Conservation (phyloP, 1,284 basidiomycete species). For the Ganoderma multipileum region DNA sequence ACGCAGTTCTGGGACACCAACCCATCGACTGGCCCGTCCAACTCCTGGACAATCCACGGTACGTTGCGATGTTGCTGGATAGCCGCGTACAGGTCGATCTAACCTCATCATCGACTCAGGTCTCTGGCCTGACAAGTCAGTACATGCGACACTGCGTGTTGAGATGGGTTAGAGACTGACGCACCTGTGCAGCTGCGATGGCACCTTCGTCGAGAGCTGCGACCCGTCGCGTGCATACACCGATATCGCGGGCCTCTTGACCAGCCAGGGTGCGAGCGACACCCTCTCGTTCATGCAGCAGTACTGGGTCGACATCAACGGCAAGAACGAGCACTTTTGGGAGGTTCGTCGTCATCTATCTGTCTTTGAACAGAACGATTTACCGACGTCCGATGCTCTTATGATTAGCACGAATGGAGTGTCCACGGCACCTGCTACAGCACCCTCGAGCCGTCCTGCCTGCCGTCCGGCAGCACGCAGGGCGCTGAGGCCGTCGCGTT, state of each 20-base stretch:
- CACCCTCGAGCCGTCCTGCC: slow-evolving; percentile 65
- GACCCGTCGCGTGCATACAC: slow-evolving; percentile 69
- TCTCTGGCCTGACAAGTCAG: slow-evolving; percentile 75
- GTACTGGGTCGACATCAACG: slow-evolving; percentile 73
- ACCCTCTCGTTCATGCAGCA: slow-evolving; percentile 75
- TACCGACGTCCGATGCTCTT: background rate
- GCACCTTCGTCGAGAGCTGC: slow-evolving; percentile 66
- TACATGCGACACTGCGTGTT: slow-evolving; percentile 13
- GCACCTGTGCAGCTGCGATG: slow-evolving; percentile 63
- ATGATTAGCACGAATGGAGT: slow-evolving; percentile 65
- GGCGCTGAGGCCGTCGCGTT: slow-evolving; percentile 79
- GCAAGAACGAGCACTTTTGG: slow-evolving; percentile 72
- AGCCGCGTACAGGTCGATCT: background rate
- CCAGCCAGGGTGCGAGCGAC: slow-evolving; percentile 60
- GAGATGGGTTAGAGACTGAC: slow-evolving; percentile 4
- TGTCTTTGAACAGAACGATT: background rate
- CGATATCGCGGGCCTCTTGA: slow-evolving; percentile 62
- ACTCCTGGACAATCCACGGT: slow-evolving; percentile 84
- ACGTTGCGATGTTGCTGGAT: slow-evolving; percentile 23
- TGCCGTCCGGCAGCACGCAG: slow-evolving; percentile 59
- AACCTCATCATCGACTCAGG: slow-evolving; percentile 45
- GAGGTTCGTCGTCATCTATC: slow-evolving; percentile 51
- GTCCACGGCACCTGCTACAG: slow-evolving; percentile 81
- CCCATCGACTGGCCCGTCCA: slow-evolving; percentile 65
- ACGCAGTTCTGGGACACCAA: slow-evolving; percentile 53